Evolutionary conservation across 176 grass and related monocot genomes (phyloP), one percentile per base, ranked within the genome.

Genomic region (Juncus effusus): DNA sequence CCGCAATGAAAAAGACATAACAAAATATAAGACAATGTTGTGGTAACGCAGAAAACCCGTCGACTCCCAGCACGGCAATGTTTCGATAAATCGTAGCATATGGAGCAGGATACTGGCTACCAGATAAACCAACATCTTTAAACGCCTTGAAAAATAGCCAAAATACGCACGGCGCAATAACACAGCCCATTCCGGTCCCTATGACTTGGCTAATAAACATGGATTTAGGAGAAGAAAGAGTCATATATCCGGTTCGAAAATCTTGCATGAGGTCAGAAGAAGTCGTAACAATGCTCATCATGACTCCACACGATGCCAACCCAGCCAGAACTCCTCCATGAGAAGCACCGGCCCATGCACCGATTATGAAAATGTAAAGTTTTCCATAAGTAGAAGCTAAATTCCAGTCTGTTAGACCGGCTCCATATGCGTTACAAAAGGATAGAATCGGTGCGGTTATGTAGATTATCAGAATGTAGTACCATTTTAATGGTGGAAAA

Each of bases 71-170:
- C 5, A 79, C 63, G 0, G 77, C 77, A 47, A 73, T 72, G 58
- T 72, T 79, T 2, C 77, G 67, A 54, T 39, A 79, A 28, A 79
- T 58, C 14, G 47, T 3, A 42, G 45, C 77, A 14, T 79, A 73
- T 3, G 77, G 77, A 7, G 77, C 77, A 3, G 77, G 59, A 13
- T 79, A 79, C 13, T 79, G 13, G 44, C 59, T 79, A 4, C 14
- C 67, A 0, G 10, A 7, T 42, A 41, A 6, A 6, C 77, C 77
- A 1, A 79, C 36, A 36, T 79, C 67, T 4, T 58, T 65, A 61
- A 72, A 79, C 0, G 77, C 67, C 49, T 79, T 79, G 45, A 56
- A 79, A 67, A 79, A 79, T 5, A 79, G 60, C 77, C 77, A 79
- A 54, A 79, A 79, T 9, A 79, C 67, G 6, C 67, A 64, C 5